These are phyloP conservation scores for Penicillium sumatraense DNA, from an alignment of 2,329 filamentous ascomycete species.

Conservation along the genomic window DNA sequence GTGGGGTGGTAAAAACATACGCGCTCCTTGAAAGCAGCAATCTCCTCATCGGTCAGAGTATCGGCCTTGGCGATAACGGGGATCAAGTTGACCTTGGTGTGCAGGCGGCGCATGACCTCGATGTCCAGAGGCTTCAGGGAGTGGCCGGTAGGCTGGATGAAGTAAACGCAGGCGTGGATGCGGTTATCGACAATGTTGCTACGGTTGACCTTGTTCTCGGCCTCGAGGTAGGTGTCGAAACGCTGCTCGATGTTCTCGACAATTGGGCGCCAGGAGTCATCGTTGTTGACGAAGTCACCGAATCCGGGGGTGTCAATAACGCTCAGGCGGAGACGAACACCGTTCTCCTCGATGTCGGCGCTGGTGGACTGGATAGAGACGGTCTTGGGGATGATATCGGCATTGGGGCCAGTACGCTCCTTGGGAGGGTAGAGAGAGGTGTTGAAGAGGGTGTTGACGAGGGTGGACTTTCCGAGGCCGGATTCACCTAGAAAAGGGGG, in stretches of 20 bases:
- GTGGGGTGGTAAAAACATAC: slow-evolving; percentile 62
- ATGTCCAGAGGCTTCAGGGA: slow-evolving; percentile 98
- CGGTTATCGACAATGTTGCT: slow-evolving; percentile 99
- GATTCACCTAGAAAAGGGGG: slow-evolving; percentile 76
- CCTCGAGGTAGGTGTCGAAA: slow-evolving; percentile 96
- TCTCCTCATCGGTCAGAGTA: slow-evolving; percentile 96
- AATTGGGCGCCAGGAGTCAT: slow-evolving; percentile 98
- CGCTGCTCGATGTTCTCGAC: slow-evolving; percentile 99
- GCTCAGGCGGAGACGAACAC: slow-evolving; percentile 91
- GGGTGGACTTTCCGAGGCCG: slow-evolving; percentile 96
- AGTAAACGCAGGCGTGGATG: slow-evolving; percentile 98
- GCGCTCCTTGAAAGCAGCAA: slow-evolving; percentile 90
- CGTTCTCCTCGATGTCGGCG: slow-evolving; percentile 97
- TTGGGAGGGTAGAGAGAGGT: slow-evolving; percentile 97
- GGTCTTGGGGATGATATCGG: slow-evolving; percentile 98
- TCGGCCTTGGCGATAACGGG: slow-evolving; percentile 99
- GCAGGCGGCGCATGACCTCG: slow-evolving; percentile 98
- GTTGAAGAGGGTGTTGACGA: slow-evolving; percentile 99
- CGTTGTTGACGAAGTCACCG: slow-evolving; percentile 99
- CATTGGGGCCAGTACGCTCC: slow-evolving; percentile 95
- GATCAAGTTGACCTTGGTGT: slow-evolving; percentile 99
- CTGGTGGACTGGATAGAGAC: slow-evolving; percentile 94
- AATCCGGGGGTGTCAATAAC: slow-evolving; percentile 98
- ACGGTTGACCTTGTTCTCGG: slow-evolving; percentile 99
- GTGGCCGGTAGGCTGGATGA: slow-evolving; percentile 98